Percentiles rank a stretch among this genome's conserved stretches.
Conservation (phyloP, 768 basidiomycete genomes). For the Termitomyces sp. region DNA sequence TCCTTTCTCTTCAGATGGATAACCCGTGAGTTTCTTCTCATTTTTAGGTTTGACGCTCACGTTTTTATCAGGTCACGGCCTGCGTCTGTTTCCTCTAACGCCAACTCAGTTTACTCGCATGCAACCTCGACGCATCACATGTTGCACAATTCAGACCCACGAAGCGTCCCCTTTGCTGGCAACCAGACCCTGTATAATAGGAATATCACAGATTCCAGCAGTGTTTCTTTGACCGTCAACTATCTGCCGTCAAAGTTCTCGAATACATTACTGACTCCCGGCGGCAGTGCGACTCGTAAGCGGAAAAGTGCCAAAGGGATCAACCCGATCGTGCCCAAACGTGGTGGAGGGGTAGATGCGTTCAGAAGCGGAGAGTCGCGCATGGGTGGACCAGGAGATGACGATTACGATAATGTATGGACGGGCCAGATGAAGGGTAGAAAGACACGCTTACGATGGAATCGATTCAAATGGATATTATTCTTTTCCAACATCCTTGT, state of each 20-base stretch:
- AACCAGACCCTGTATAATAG: slow-evolving; percentile 3
- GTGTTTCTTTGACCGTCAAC: slow-evolving; percentile 35
- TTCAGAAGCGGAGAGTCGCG: slow-evolving; percentile 35
- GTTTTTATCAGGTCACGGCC: slow-evolving; percentile 21
- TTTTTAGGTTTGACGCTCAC: slow-evolving; percentile 14
- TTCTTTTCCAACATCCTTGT: slow-evolving; percentile 58
- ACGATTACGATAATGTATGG: slow-evolving; percentile 37
- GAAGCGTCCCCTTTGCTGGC: slow-evolving; percentile 32
- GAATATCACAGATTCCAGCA: slow-evolving; percentile 11
- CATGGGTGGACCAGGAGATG: slow-evolving; percentile 36
- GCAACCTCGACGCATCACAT: slow-evolving; percentile 45
- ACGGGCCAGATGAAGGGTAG: slow-evolving; percentile 24
- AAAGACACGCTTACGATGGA: slow-evolving; percentile 57
- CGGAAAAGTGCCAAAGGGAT: slow-evolving; percentile 17
- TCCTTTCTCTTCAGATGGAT: slow-evolving; percentile 9
- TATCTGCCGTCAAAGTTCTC: slow-evolving; percentile 68
- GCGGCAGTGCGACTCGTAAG: slow-evolving; percentile 19
- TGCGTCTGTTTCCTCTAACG: slow-evolving; percentile 29
- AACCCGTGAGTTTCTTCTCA: slow-evolving; percentile 9
- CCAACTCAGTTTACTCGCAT: slow-evolving; percentile 38
- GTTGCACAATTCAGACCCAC: slow-evolving; percentile 28
- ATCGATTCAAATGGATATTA: slow-evolving; percentile 78
- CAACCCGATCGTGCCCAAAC: slow-evolving; percentile 42
- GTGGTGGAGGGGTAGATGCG: slow-evolving; percentile 57
- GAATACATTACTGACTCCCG: slow-evolving; percentile 28